Evolutionary conservation across 768 basidiomycete genomes (phyloP).

Genomic region (Podaxis sp.): DNA sequence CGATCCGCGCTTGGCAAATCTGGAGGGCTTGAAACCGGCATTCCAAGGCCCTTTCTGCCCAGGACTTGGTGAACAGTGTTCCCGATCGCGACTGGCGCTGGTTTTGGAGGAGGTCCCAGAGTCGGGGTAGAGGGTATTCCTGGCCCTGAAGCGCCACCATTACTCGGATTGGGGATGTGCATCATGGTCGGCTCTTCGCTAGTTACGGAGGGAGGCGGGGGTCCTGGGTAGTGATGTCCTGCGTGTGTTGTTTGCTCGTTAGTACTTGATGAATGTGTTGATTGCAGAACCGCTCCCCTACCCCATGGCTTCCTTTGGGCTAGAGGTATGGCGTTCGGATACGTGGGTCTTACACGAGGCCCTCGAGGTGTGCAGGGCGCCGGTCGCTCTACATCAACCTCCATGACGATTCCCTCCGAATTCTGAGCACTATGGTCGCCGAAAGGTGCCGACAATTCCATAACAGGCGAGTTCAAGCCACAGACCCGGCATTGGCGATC

Average conservation of each 20-base stretch:
- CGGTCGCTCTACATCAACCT: not conserved
- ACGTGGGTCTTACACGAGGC: not conserved
- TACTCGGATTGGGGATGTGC: not conserved
- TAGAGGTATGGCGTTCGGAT: not conserved
- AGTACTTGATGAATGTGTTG: not conserved
- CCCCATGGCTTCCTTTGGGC: not conserved
- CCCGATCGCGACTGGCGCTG: not conserved
- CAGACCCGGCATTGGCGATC: not conserved
- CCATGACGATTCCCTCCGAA: not conserved
- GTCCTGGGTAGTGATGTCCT: not conserved
- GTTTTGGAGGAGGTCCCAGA: not conserved
- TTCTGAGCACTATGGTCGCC: not conserved
- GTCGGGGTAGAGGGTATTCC: not conserved
- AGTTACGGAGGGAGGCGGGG: not conserved
- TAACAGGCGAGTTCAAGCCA: not conserved
- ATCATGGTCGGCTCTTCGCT: not conserved
- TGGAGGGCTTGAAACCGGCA: not conserved
- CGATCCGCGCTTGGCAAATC: not conserved
- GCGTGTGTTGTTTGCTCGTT: not conserved
- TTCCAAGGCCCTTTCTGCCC: not conserved
- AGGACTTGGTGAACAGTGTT: not conserved
- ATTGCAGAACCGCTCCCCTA: not conserved
- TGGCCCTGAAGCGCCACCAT: not conserved
- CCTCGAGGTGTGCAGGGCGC: too few relatives aligned
- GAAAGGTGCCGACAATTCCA: not conserved